Evolutionary conservation across 2,329 filamentous ascomycete genomes (phyloP), one percentile per base, ranked within the genome.

Genomic region (Calonectria hongkongensis): DNA sequence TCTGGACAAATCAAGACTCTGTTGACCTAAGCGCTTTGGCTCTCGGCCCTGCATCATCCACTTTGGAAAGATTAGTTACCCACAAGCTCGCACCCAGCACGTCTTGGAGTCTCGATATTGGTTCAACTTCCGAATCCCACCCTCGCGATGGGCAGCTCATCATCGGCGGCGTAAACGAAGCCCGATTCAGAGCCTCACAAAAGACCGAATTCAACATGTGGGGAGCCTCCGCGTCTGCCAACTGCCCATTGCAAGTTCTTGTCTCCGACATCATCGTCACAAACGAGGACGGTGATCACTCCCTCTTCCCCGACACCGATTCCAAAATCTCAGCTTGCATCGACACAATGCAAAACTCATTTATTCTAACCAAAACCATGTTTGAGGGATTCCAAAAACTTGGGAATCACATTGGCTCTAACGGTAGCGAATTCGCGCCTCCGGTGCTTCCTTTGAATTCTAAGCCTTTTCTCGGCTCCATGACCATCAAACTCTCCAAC

Each of bases 181-280:
- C 51, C 8, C 56, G 69, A 8, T 71, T 56, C 69, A 51, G 45
- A n/a, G 15, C n/a, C 30, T 30, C 47, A 1, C 39, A 56, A 16
- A 67, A 51, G 63, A 51, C 33, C 5, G 69, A 71, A 30, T 71
- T 71, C 10, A 39, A 71, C 27, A 71, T 71, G 69, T 71, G 69
- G 69, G 69, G 69, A 6, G 69, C 69, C n/a, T 63, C 54, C 12
- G 51, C 64, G 12, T 62, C 69, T 6, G 64, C 51, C 27, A 71
- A 71, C 13, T 71, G 69, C 47, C 69, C 69, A 4, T 47, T 71
- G 28, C 63, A 71, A 39, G 56, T 71, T 21, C 56, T 71, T 36
- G 41, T 71, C 21, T 54, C 63, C 8, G 69, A 71, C 36, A 58
- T 71, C 13, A 54, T 71, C 33, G 12, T 71, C 33, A 71, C 69